Percentiles rank a stretch among this genome's conserved stretches.
phyloP scores from a whole-genome alignment of 768 basidiomycete genomes.

The Hericium alpestre region DNA sequence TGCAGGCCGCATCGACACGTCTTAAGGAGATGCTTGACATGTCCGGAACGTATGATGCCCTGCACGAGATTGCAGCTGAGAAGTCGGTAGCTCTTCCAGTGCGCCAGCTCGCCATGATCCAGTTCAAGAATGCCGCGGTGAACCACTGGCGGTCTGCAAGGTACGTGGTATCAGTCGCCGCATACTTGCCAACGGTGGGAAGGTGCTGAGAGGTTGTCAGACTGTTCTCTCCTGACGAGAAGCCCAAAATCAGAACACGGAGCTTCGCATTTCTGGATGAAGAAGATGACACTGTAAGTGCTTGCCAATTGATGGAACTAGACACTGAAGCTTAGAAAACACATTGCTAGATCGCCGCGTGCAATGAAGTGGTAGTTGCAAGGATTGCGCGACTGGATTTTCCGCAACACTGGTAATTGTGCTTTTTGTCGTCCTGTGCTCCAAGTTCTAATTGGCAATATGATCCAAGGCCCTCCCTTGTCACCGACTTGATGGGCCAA shows the following conservation, averaged over 20 bases:
- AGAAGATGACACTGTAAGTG: constrained; percentile 58
- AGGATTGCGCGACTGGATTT: constrained; percentile 76
- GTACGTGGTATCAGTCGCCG: constrained; percentile 23
- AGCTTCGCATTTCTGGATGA: constrained; percentile 65
- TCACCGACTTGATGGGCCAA: constrained; percentile 40
- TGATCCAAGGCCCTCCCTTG: constrained; percentile 44
- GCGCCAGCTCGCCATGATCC: constrained; percentile 75
- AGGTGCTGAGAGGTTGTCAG: constrained; percentile 24
- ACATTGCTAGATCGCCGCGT: constrained; percentile 55
- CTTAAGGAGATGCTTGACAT: constrained; percentile 60
- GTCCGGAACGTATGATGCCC: constrained; percentile 59
- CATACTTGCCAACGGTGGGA: too few relatives aligned
- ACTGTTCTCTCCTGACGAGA: constrained; percentile 58
- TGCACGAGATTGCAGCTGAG: constrained; percentile 65
- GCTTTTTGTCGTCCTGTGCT: background rate
- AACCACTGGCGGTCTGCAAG: constrained; percentile 71
- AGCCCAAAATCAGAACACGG: constrained; percentile 51
- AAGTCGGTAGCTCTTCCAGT: constrained; percentile 49
- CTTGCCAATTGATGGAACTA: background rate
- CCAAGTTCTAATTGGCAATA: background rate
- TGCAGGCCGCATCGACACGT: constrained; percentile 41
- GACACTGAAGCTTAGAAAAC: constrained; percentile 4
- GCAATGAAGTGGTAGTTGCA: constrained; percentile 62
- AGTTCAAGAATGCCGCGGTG: constrained; percentile 75
- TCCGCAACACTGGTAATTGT: constrained; percentile 52